Percentiles rank a stretch among this genome's conserved stretches.
phyloP scores from a whole-genome alignment of 2,329 filamentous ascomycete genomes.

The Exophiala phaeomuriformis region DNA sequence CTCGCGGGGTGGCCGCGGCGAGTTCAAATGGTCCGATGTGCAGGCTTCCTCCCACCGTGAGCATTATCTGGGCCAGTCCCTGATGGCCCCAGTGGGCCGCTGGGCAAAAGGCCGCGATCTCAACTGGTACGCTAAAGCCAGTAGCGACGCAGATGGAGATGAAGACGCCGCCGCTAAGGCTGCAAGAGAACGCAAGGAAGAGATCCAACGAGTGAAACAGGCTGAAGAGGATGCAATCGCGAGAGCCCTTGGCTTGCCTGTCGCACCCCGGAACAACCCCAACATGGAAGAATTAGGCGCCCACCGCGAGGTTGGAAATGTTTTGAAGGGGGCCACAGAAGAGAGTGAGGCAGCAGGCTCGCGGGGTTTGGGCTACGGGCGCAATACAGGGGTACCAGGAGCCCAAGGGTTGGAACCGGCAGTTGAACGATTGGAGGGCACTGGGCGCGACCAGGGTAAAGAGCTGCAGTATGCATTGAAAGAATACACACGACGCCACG shows the following conservation, averaged over 20 bases:
- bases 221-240: slow-evolving; percentile 89
- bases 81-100: slow-evolving; percentile 85
- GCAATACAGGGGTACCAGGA: slow-evolving; percentile 10
- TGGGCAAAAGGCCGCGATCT: slow-evolving; percentile 76
- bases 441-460: slow-evolving; percentile 23
- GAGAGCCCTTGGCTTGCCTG: slow-evolving; percentile 69
- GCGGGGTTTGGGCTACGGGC: slow-evolving; percentile 32
- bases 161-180: slow-evolving; percentile 55
- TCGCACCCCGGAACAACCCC: slow-evolving; percentile 56
- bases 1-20: slow-evolving; percentile 68
- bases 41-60: slow-evolving; percentile 80
- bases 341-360: slow-evolving; percentile 28
- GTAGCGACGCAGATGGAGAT: slow-evolving; percentile 45
- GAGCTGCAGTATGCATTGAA: slow-evolving; percentile 26
- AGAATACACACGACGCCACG: slow-evolving; percentile 33
- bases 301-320: slow-evolving; percentile 49
- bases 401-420: slow-evolving; percentile 30
- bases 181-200: slow-evolving; percentile 61
- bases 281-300: slow-evolving; percentile 55
- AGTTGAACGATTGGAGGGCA: slow-evolving; percentile 30
- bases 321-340: slow-evolving; percentile 39
- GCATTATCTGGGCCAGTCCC: slow-evolving; percentile 79
- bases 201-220: slow-evolving; percentile 76
- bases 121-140: slow-evolving; percentile 56
- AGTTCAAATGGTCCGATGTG: slow-evolving; percentile 97